phyloP scores from a whole-genome alignment of 2,329 filamentous ascomycete species.

The Colletotrichum sublineola region DNA sequence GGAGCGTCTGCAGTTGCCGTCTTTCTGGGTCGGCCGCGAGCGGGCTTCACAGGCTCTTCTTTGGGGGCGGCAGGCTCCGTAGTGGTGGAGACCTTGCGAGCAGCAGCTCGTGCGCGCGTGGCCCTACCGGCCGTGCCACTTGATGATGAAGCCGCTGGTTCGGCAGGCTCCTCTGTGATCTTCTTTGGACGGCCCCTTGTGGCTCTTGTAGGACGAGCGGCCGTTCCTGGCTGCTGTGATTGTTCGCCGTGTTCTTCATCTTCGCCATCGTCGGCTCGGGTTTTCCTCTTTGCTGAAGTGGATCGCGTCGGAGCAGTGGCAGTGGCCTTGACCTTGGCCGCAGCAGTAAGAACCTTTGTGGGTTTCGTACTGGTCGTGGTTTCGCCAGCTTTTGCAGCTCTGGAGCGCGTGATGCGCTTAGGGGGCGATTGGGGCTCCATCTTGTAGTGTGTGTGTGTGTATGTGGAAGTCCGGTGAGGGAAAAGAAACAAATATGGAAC shows the following conservation, averaged over 20 bases:
- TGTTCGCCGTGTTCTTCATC: slow-evolving; percentile 59
- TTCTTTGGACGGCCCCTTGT: slow-evolving; percentile 64
- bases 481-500: slow-evolving; percentile 25
- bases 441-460: slow-evolving; percentile 46
- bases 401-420: slow-evolving; percentile 69
- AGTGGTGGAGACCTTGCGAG: slow-evolving; percentile 47
- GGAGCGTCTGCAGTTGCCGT: slow-evolving; percentile 43
- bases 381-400: slow-evolving; percentile 58
- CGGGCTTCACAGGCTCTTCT: slow-evolving; percentile 49
- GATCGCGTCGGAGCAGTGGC: slow-evolving; percentile 47
- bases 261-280: slow-evolving; percentile 65
- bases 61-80: slow-evolving; percentile 43
- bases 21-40: slow-evolving; percentile 62
- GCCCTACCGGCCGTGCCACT: slow-evolving; percentile 45
- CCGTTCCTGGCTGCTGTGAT: slow-evolving; percentile 47
- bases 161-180: slow-evolving; percentile 43
- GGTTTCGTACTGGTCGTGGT: slow-evolving; percentile 52
- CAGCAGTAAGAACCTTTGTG: slow-evolving; percentile 62
- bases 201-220: slow-evolving; percentile 52
- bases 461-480: background rate
- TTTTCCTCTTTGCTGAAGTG: slow-evolving; percentile 64
- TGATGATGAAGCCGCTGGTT: slow-evolving; percentile 34
- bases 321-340: slow-evolving; percentile 60
- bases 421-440: slow-evolving; percentile 70
- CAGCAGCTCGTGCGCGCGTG: slow-evolving; percentile 48